These are phyloP conservation scores for Raffaelea arxii DNA, from an alignment of 2,329 filamentous ascomycete genomes.

Conservation along the genomic window DNA sequence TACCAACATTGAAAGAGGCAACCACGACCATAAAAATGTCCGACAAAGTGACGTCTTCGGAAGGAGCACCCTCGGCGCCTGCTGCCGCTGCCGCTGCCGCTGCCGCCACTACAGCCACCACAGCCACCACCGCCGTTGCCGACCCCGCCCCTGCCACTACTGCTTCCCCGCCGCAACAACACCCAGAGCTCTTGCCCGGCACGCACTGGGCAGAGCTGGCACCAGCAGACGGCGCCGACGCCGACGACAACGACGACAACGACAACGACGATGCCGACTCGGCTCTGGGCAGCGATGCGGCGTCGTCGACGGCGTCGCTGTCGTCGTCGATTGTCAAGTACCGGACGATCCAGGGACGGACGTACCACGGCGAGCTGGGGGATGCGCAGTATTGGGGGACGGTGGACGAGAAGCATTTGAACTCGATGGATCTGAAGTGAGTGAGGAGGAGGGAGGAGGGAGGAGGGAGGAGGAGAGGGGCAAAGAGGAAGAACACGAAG, in stretches of 20 bases:
- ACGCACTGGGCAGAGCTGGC: background rate
- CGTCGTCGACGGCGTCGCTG: conserved; percentile 18
- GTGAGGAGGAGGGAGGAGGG: background rate
- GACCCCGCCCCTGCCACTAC: too few species aligned
- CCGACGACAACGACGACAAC: background rate
- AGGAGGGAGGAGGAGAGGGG: background rate
- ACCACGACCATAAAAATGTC: too few species aligned
- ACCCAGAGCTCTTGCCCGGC: background rate
- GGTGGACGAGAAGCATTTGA: conserved; percentile 22
- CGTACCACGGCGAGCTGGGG: conserved; percentile 19
- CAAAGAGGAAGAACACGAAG: too few species aligned
- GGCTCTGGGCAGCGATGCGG: conserved; percentile 1
- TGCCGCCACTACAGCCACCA: background rate
- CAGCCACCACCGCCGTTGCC: too few species aligned
- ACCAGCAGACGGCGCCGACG: background rate
- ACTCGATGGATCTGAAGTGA: conserved; percentile 21
- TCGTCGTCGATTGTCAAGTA: conserved; percentile 21
- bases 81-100: background rate
- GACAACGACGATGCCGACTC: conserved; percentile 4
- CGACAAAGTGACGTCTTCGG: too few species aligned
- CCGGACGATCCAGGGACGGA: conserved; percentile 20
- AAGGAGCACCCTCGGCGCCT: background rate
- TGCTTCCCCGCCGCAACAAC: background rate
- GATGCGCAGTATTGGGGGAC: conserved; percentile 19
- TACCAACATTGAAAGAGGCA: too few species aligned